Conservation (phyloP, 257 asterid species). For the Solanum phureja region DNA sequence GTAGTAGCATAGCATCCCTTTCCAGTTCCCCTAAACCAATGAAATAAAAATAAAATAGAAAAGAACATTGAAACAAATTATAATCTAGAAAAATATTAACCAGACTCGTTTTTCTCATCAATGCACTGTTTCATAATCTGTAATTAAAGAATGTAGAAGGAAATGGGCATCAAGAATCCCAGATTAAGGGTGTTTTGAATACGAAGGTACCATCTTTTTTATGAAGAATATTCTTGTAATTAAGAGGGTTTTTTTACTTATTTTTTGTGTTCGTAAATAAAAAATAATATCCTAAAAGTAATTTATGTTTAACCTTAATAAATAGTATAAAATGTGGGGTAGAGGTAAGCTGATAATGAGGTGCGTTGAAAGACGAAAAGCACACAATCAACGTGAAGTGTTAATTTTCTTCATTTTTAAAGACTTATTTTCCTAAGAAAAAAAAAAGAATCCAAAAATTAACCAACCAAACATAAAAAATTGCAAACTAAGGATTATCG, state of each 20-base stretch:
- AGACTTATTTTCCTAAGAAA: no score
- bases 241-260: no score
- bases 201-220: no score
- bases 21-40: neutral
- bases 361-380: rapidly evolving
- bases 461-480: neutral
- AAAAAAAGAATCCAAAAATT: no score
- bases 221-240: no score
- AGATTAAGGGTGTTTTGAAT: no score
- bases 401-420: neutral
- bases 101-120: neutral
- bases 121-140: neutral
- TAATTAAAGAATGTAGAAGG: neutral
- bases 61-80: neutral
- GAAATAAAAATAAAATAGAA: neutral
- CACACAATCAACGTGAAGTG: no score
- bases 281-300: no score
- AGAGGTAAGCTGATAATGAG: rapidly evolving
- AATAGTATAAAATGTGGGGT: no score
- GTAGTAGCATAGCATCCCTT: neutral
- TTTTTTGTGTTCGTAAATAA: no score
- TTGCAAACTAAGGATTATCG: neutral
- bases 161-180: no score
- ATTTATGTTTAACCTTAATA: no score
- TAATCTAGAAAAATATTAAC: neutral